phyloP scores from a whole-genome alignment of 2,329 filamentous ascomycete genomes.

The Diaporthe aspalathi region DNA sequence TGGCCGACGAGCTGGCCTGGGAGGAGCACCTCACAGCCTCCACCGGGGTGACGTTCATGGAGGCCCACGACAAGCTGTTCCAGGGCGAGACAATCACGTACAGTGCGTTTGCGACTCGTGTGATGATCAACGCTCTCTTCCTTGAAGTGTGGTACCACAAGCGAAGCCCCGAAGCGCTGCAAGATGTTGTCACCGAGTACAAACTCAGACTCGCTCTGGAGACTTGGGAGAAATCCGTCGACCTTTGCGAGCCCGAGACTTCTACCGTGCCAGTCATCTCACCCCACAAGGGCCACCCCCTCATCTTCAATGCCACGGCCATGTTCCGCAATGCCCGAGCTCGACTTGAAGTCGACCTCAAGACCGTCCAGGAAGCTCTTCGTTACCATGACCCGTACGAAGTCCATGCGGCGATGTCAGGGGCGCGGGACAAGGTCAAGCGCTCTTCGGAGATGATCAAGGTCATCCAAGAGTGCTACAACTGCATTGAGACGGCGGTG shows the following conservation, averaged over 20 bases:
- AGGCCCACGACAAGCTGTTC: constrained; percentile 95
- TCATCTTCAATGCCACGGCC: constrained; percentile 98
- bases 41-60: constrained; percentile 85
- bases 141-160: constrained; percentile 99
- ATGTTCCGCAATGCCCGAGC: constrained; percentile 95
- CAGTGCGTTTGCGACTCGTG: constrained; percentile 95
- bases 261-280: constrained; percentile 91
- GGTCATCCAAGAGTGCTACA: constrained; percentile 97
- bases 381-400: constrained; percentile 98
- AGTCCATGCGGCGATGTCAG: constrained; percentile 95
- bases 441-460: constrained; percentile 98
- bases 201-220: constrained; percentile 95
- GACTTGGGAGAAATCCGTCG: constrained; percentile 98
- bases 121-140: constrained; percentile 99
- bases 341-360: constrained; percentile 93
- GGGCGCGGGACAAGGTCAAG: constrained; percentile 92
- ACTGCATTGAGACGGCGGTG: constrained; percentile 96
- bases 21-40: constrained; percentile 79
- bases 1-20: constrained; percentile 84
- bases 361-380: constrained; percentile 94
- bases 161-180: constrained; percentile 95
- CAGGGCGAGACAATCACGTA: constrained; percentile 91
- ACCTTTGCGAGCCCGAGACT: constrained; percentile 90
- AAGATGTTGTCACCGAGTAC: constrained; percentile 98
- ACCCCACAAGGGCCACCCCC: constrained; percentile 93